Base-by-base conservation (phyloP, 345 rosid species). In the Adansonia digitata region DNA sequence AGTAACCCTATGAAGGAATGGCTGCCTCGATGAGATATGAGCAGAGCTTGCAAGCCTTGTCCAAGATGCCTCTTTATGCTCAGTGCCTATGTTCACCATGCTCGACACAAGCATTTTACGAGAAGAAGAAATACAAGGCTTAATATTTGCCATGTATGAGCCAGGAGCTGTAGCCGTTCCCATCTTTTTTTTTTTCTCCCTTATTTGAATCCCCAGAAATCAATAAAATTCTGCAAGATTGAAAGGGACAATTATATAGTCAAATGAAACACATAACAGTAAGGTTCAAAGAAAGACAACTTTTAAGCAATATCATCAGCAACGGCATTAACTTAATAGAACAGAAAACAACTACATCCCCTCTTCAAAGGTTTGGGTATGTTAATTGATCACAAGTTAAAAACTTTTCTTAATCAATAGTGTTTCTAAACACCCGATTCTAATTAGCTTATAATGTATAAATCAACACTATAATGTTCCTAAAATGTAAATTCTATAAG, bases 11-110 rank as follows among this genome's bases (percentile, higher is more conserved):
- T 26, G 70, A 22, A 57, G 70, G 20, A 83, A 71, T 0, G 80
- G 78, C 72, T 77, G 62, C 79, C 71, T 71, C 5, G 72, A 78
- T 49, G 86, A 82, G 76, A 85, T 71, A 76, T 74, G 77, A 68
- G 84, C 79, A 39, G 78, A 80, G 79, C 83, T 80, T 5, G 74
- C 61, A 66, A 88, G 86, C 81, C 74, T 79, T 43, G 60, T 72
- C 76, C 81, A 76, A 57, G 83, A 80, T 46, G 82, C 79, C 42
- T 71, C 86, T 59, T 77, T 79, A 35, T 42, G 11, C 48, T 77
- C 73, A 7, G 64, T 24, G 71, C 77, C 40, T 60, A 78, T 73
- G 71, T 43, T 69, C 45, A 77, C 79, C 40, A n/a, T 4, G 34
- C 46, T 60, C 69, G 83, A 22, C 42, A n/a, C 27, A 31, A 75